Conservation (phyloP, 345 rosid genomes). For the Clarkia xantiana region DNA sequence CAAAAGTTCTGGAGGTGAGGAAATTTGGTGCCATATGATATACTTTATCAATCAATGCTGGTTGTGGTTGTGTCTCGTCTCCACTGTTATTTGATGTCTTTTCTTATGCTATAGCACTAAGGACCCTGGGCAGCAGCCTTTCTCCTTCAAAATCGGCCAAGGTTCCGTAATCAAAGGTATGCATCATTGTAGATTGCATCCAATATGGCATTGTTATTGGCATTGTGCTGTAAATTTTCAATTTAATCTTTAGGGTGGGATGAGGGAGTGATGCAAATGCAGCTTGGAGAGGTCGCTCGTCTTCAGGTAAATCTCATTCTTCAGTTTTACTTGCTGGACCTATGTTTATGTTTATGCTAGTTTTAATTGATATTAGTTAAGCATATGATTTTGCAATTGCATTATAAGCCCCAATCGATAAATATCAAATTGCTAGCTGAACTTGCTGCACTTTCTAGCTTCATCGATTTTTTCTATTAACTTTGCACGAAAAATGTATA, state of each 20-base stretch:
- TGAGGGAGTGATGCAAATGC: constrained; percentile 97
- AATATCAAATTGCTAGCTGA: no score
- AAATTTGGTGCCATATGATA: background rate
- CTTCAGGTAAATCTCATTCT: constrained; percentile 41
- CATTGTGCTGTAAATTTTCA: no score
- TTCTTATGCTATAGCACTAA: constrained; percentile 42
- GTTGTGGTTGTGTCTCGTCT: background rate
- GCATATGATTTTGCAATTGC: no score
- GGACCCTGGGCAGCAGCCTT: constrained; percentile 72
- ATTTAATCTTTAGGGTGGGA: constrained; percentile 62
- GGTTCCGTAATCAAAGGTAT: constrained; percentile 75
- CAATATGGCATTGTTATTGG: background rate
- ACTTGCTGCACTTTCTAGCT: no score
- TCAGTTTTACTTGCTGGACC: no score
- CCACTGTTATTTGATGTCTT: constrained; percentile 4
- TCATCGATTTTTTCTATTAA: no score
- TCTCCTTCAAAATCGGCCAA: constrained; percentile 65
- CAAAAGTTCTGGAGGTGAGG: constrained; percentile 88
- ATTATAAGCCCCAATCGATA: no score
- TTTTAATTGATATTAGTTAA: background rate
- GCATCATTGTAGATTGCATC: background rate
- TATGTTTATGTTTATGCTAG: background rate
- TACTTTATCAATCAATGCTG: background rate
- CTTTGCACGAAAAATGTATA: no score
- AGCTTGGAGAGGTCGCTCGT: constrained; percentile 85